These are phyloP conservation scores for Orbilia ellipsospora DNA, from an alignment of 2,329 filamentous ascomycete genomes.

Conservation along the genomic window DNA sequence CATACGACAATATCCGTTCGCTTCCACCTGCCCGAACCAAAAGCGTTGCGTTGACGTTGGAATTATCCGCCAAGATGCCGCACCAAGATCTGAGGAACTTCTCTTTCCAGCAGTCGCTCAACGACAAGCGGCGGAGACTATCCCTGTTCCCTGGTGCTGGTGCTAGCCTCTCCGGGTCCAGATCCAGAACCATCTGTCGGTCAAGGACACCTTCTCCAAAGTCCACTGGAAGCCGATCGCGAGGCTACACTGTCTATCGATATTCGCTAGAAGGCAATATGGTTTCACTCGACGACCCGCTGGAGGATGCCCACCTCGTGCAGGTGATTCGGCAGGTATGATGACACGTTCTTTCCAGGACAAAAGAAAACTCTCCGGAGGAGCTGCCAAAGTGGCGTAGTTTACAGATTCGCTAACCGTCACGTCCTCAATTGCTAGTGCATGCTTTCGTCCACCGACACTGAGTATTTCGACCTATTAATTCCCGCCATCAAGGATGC, in stretches of 20 bases:
- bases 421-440: conserved; percentile 70
- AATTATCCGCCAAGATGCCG: conserved; percentile 53
- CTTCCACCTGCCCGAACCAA: background rate
- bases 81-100: conserved; percentile 44
- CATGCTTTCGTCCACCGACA: conserved; percentile 88
- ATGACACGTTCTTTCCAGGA: conserved; percentile 6
- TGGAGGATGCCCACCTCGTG: conserved; percentile 43
- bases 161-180: background rate
- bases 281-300: conserved; percentile 39
- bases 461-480: conserved; percentile 93
- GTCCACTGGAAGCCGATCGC: conserved; percentile 63
- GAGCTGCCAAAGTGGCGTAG: conserved; percentile 8
- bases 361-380: conserved; percentile 6
- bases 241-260: conserved; percentile 69
- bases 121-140: conserved; percentile 32
- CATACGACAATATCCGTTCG: background rate
- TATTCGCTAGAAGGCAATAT: conserved; percentile 58
- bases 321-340: conserved; percentile 58
- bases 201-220: conserved; percentile 52
- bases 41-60: conserved; percentile 52
- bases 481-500: conserved; percentile 95
- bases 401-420: conserved; percentile 39
- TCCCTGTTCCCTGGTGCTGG: conserved; percentile 48
- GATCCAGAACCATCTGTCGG: conserved; percentile 35
- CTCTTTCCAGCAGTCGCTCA: conserved; percentile 47